Conservation (phyloP, 2,329 filamentous ascomycete species). For the Trichoderma atrobrunneum region DNA sequence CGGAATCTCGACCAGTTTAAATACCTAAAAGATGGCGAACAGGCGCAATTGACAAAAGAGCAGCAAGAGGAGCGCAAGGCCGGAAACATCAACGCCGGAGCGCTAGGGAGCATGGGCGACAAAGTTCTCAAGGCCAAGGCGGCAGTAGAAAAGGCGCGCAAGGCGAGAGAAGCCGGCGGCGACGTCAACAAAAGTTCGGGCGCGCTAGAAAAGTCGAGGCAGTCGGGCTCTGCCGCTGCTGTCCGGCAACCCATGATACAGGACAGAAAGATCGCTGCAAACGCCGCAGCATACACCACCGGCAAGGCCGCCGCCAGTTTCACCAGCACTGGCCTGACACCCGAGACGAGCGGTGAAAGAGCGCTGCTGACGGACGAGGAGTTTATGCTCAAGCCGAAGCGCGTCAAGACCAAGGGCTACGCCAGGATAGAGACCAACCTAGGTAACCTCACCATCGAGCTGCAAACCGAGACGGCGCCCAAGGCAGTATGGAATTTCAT, state of each 20-base stretch:
- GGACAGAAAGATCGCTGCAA: slow-evolving; percentile 66
- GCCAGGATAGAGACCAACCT: slow-evolving; percentile 83
- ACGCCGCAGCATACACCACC: slow-evolving; percentile 86
- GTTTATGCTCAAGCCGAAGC: slow-evolving; percentile 89
- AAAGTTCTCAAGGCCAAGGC: slow-evolving; percentile 92
- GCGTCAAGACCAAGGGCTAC: slow-evolving; percentile 88
- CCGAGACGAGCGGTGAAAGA: slow-evolving; percentile 82
- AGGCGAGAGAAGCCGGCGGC: slow-evolving; percentile 62
- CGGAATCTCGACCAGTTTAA: slow-evolving; percentile 86
- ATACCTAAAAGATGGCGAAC: slow-evolving; percentile 78
- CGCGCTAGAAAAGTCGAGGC: slow-evolving; percentile 36
- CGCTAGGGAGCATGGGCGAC: slow-evolving; percentile 71
- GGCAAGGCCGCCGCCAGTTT: slow-evolving; percentile 90
- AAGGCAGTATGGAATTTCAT: slow-evolving; percentile 98
- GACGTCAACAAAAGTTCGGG: slow-evolving; percentile 55
- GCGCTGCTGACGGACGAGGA: slow-evolving; percentile 90
- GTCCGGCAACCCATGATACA: slow-evolving; percentile 42
- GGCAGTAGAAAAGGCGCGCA: slow-evolving; percentile 85
- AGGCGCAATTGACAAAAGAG: slow-evolving; percentile 64
- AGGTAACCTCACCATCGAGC: slow-evolving; percentile 81
- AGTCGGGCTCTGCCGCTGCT: slow-evolving; percentile 20
- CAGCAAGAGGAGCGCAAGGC: slow-evolving; percentile 65
- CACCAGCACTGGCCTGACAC: slow-evolving; percentile 90
- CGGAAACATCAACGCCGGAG: slow-evolving; percentile 72
- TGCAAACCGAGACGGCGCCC: slow-evolving; percentile 87